These are phyloP conservation scores for Vitis rupestris DNA, from an alignment of 164 flowering plant genomes.

Conservation along the genomic window DNA sequence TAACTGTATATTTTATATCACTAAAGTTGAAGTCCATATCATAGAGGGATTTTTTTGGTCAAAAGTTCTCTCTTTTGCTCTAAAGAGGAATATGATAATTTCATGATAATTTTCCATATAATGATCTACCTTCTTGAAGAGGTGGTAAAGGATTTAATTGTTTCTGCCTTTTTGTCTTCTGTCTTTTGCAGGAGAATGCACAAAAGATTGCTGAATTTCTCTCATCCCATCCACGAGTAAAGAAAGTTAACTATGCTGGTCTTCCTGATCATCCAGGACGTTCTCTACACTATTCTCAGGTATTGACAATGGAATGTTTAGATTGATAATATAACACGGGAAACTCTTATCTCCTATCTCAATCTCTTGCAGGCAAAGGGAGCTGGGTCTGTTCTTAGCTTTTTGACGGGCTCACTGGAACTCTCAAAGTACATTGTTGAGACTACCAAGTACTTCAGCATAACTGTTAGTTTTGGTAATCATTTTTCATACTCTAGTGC, in stretches of 20 bases:
- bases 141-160: too few species aligned
- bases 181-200: constrained; percentile 72
- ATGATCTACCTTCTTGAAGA: too few species aligned
- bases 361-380: constrained; percentile 72
- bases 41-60: too few species aligned
- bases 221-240: constrained; percentile 75
- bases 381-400: constrained; percentile 96
- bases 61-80: too few species aligned
- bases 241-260: constrained; percentile 88
- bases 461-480: constrained; percentile 97
- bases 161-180: background rate
- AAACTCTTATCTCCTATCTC: background rate
- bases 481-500: constrained; percentile 3
- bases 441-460: constrained; percentile 81
- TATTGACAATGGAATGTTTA: constrained; percentile 10
- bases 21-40: too few species aligned
- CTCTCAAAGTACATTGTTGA: constrained; percentile 90
- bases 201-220: constrained; percentile 94
- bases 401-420: constrained; percentile 83
- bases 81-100: too few species aligned
- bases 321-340: background rate
- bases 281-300: constrained; percentile 92
- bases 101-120: too few species aligned
- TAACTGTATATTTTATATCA: too few species aligned
- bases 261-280: constrained; percentile 88